These are phyloP conservation scores for Taphrina populina DNA, from an alignment of 1,139 yeast genomes.

Conservation along the genomic window DNA sequence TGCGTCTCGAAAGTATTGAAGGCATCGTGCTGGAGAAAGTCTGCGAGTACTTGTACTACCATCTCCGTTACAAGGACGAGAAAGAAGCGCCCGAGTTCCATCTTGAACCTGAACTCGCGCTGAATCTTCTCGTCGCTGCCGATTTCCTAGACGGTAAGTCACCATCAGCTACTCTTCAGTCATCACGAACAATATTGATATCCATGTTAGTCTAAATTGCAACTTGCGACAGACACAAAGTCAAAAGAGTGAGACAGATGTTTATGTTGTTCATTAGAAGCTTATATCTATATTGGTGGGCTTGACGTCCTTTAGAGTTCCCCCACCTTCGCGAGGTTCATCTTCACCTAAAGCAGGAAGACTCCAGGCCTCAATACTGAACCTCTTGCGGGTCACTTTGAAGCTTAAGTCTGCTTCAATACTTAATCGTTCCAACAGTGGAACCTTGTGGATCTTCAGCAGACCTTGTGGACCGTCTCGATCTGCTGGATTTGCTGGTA, in stretches of 20 bases:
- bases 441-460: constrained; percentile 36
- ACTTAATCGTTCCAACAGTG: constrained; percentile 24
- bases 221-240: background rate
- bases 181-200: too few relatives aligned
- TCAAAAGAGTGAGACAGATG: too few relatives aligned
- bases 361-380: constrained; percentile 34
- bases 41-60: constrained; percentile 80
- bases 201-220: background rate
- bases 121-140: constrained; percentile 87
- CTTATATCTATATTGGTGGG: constrained; percentile 32
- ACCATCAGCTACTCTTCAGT: too few relatives aligned
- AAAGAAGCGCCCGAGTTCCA: constrained; percentile 80
- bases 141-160: constrained; percentile 68
- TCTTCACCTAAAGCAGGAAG: constrained; percentile 34
- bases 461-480: constrained; percentile 33
- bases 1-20: constrained; percentile 37
- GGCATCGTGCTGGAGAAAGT: constrained; percentile 62
- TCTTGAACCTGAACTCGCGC: constrained; percentile 89
- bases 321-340: constrained; percentile 30
- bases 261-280: too few relatives aligned
- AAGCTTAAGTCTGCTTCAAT: constrained; percentile 34
- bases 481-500: constrained; percentile 43
- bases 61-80: constrained; percentile 52
- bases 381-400: constrained; percentile 32
- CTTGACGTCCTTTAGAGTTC: constrained; percentile 21